phyloP scores from a whole-genome alignment of 2,329 filamentous ascomycete species.

The Didymella pomorum region DNA sequence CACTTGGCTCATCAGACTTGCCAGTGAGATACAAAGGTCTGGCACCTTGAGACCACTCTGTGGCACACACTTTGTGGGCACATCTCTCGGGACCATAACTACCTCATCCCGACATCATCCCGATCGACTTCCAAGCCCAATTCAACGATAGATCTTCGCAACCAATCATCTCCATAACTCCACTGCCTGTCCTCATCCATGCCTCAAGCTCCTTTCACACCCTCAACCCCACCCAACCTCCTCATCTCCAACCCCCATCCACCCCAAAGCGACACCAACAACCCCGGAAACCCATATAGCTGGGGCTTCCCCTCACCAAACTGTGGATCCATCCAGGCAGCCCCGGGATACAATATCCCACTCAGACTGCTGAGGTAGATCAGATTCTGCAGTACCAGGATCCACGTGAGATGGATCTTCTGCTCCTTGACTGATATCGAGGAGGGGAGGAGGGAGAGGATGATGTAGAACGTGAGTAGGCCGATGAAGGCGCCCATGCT shows the following conservation, averaged over 20 bases:
- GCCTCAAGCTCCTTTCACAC: neutral
- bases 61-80: too few species aligned
- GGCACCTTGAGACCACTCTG: too few species aligned
- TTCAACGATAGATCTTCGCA: too few species aligned
- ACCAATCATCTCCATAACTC: neutral
- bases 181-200: neutral
- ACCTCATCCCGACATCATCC: too few species aligned
- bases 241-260: conserved; percentile 28
- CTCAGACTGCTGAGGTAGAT: conserved; percentile 57
- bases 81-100: too few species aligned
- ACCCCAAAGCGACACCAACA: conserved; percentile 36
- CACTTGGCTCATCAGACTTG: too few species aligned
- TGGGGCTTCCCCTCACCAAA: conserved; percentile 54
- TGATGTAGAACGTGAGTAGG: conserved; percentile 24
- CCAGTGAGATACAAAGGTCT: too few species aligned
- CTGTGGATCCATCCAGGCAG: conserved; percentile 56
- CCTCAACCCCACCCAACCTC: neutral
- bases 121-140: too few species aligned
- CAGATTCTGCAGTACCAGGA: conserved; percentile 50
- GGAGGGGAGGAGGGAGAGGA: neutral
- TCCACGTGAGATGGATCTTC: conserved; percentile 24
- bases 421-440: neutral
- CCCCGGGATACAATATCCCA: conserved; percentile 58
- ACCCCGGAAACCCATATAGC: conserved; percentile 36
- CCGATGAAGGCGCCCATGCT: conserved; percentile 54